These are phyloP conservation scores for Solanum lignicaule DNA, from an alignment of 257 asterid genomes.

Conservation along the genomic window DNA sequence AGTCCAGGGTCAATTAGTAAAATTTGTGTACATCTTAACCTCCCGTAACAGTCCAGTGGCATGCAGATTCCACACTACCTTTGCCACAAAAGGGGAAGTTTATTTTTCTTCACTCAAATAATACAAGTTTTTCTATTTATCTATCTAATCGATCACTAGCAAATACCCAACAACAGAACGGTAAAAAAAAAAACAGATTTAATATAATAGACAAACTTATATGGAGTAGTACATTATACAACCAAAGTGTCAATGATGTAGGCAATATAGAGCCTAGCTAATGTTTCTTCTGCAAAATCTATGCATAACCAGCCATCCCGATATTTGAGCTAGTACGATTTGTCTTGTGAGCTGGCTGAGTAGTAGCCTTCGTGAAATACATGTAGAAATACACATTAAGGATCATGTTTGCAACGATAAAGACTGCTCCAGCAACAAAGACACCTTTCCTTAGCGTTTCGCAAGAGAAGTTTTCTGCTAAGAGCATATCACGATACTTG, in stretches of 20 bases:
- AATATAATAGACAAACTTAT: neutral
- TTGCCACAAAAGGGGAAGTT: neutral
- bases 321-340: conserved; percentile 34
- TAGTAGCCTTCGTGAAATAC: conserved; percentile 71
- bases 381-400: conserved; percentile 63
- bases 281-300: conserved; percentile 5
- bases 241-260: neutral
- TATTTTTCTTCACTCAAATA: neutral
- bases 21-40: too few relatives aligned
- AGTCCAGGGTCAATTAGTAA: too few relatives aligned
- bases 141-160: neutral
- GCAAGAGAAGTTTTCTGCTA: conserved; percentile 58
- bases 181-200: neutral
- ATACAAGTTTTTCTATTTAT: neutral
- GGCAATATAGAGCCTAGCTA: neutral
- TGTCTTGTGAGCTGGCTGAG: conserved; percentile 42
- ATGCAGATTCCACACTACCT: neutral
- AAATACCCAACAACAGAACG: neutral
- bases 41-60: neutral
- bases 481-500: conserved; percentile 45
- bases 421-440: conserved; percentile 91
- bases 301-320: conserved; percentile 53
- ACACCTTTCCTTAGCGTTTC: conserved; percentile 73
- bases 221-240: neutral
- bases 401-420: conserved; percentile 66